A percentile compares a stretch with the other conserved stretches of the same genome.
Evolutionary conservation across 108 stramenopile species (phyloP).

Genomic region (Phaeodactylum tricornutum): DNA sequence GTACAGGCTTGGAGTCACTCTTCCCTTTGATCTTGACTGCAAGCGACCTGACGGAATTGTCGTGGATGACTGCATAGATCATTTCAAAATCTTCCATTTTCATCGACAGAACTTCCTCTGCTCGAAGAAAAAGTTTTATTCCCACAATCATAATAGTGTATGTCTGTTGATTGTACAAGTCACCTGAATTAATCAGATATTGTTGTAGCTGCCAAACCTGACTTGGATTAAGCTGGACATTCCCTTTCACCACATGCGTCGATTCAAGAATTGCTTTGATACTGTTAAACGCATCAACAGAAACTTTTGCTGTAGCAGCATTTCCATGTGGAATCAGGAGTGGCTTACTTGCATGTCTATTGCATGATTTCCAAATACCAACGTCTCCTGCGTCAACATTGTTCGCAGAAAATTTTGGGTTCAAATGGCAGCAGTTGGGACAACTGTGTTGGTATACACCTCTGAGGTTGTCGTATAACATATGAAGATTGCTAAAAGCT

Average conservation of each 20-base stretch:
- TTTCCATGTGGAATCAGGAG: neutral
- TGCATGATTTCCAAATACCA: neutral
- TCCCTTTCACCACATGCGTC: neutral
- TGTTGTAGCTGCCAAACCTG: neutral
- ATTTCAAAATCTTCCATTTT: neutral
- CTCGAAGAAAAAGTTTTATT: slow-evolving; percentile 2
- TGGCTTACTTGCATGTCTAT: neutral
- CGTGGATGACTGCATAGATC: neutral
- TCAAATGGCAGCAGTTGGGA: neutral
- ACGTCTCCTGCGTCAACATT: neutral
- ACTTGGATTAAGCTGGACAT: neutral
- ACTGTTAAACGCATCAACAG: neutral
- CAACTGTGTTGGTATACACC: neutral
- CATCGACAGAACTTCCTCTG: neutral
- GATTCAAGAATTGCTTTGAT: neutral
- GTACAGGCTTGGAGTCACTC: no score
- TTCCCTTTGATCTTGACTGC: neutral
- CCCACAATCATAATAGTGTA: slow-evolving; percentile 4
- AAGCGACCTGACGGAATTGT: neutral
- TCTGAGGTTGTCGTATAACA: neutral
- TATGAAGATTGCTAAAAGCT: neutral
- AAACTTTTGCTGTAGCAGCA: neutral
- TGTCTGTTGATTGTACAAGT: neutral
- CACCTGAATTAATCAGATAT: neutral
- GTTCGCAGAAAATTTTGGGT: neutral